phyloP scores from a whole-genome alignment of 2,329 filamentous ascomycete genomes.

The Scopulariopsis brevicaulis region DNA sequence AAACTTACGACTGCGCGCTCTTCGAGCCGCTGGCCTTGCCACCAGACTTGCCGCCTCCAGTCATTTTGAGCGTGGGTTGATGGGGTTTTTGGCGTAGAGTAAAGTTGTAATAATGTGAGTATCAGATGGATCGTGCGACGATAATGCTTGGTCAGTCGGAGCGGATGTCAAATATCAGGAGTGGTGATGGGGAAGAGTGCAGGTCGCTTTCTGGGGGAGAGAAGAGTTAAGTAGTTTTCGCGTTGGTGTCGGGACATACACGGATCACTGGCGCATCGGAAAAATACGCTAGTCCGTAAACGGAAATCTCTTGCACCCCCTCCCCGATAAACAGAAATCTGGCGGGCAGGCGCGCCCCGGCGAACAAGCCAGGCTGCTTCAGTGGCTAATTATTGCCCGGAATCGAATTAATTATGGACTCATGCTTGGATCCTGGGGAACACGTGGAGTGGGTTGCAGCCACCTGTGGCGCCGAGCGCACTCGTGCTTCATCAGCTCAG shows the following conservation, averaged over 20 bases:
- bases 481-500: no score
- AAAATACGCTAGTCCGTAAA: conserved; percentile 10
- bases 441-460: no score
- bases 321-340: not conserved
- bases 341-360: not conserved
- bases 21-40: conserved; percentile 99
- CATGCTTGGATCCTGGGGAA: no score
- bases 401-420: no score
- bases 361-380: not conserved
- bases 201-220: conserved; percentile 24
- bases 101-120: conserved; percentile 14
- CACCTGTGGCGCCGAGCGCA: no score
- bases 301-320: conserved; percentile 8
- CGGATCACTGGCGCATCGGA: conserved; percentile 29
- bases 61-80: conserved; percentile 59
- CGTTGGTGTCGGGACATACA: conserved; percentile 29
- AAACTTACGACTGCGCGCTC: conserved; percentile 95
- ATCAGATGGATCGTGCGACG: conserved; percentile 21
- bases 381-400: no score
- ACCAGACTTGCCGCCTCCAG: conserved; percentile 99
- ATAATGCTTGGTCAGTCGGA: conserved; percentile 22
- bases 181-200: conserved; percentile 15
- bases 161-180: conserved; percentile 9
- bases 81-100: conserved; percentile 10
- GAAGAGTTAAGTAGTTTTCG: conserved; percentile 47